Evolutionary conservation across 2,329 filamentous ascomycete genomes (phyloP).

Genomic region (Penicillium sp.): DNA sequence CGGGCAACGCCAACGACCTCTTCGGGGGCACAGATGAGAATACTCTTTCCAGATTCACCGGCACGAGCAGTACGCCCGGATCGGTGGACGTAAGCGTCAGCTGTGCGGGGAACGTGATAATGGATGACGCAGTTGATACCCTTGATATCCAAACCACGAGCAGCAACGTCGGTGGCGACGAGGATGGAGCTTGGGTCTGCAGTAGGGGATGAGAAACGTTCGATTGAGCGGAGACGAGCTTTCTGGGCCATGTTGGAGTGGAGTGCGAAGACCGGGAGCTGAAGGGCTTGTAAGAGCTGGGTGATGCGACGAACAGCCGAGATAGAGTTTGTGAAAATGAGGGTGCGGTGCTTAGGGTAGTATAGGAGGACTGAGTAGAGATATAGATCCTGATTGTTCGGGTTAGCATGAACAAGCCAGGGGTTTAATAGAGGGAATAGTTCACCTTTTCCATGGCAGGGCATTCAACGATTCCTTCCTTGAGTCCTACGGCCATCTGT

Average conservation of each 20-base stretch:
- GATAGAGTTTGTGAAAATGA: slow-evolving; percentile 96
- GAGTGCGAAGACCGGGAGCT: slow-evolving; percentile 69
- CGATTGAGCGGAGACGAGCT: slow-evolving; percentile 84
- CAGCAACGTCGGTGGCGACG: slow-evolving; percentile 91
- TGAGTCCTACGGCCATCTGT: slow-evolving; percentile 81
- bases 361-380: slow-evolving; percentile 84
- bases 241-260: slow-evolving; percentile 97
- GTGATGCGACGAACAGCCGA: slow-evolving; percentile 81
- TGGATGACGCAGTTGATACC: slow-evolving; percentile 86
- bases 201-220: slow-evolving; percentile 70
- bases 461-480: slow-evolving; percentile 89
- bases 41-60: slow-evolving; percentile 69
- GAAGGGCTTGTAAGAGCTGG: slow-evolving; percentile 77
- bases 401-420: not conserved
- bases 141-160: slow-evolving; percentile 88
- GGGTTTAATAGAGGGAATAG: not conserved
- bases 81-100: slow-evolving; percentile 91
- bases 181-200: slow-evolving; percentile 62
- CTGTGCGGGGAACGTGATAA: slow-evolving; percentile 88
- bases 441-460: slow-evolving; percentile 83
- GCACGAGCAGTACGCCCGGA: slow-evolving; percentile 92
- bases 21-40: slow-evolving; percentile 85
- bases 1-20: slow-evolving; percentile 81
- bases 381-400: slow-evolving; percentile 67
- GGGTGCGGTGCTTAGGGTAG: slow-evolving; percentile 72